Evolutionary conservation across 768 basidiomycete species (phyloP).

Genomic region (Amanita rubescens): DNA sequence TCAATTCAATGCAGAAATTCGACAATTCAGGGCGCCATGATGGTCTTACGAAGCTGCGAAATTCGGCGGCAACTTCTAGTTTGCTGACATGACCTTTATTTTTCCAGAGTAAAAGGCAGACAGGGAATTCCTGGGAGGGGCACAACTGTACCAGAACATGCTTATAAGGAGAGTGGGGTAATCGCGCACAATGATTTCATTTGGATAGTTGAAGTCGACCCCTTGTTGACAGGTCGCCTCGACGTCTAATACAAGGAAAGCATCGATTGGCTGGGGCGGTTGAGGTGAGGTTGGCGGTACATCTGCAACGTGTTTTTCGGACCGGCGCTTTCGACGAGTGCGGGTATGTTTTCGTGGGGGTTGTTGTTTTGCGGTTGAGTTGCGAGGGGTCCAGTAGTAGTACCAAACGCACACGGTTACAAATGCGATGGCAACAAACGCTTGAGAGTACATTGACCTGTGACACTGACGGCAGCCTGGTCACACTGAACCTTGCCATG

Average conservation of each 20-base stretch:
- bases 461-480: not conserved
- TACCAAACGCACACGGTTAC: not conserved
- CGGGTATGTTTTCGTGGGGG: not conserved
- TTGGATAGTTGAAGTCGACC: conserved; percentile 75
- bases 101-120: conserved; percentile 80
- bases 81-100: conserved; percentile 50
- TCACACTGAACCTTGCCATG: conserved; percentile 6
- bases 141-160: not conserved
- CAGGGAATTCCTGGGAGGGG: conserved; percentile 77
- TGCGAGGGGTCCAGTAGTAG: not conserved
- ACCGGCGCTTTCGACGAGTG: not conserved
- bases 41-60: conserved; percentile 82
- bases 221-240: conserved; percentile 77
- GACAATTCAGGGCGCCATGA: conserved; percentile 80
- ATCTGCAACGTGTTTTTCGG: conserved; percentile 2
- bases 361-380: not conserved
- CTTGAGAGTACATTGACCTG: not conserved
- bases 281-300: conserved; percentile 9
- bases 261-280: conserved; percentile 51
- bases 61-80: conserved; percentile 72
- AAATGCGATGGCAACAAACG: not conserved
- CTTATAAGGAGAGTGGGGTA: conserved; percentile 1
- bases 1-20: conserved; percentile 78
- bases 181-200: conserved; percentile 84
- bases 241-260: conserved; percentile 83